These are phyloP conservation scores for Pseudopyricularia cyperi DNA, from an alignment of 2,329 filamentous ascomycete genomes.

Conservation along the genomic window DNA sequence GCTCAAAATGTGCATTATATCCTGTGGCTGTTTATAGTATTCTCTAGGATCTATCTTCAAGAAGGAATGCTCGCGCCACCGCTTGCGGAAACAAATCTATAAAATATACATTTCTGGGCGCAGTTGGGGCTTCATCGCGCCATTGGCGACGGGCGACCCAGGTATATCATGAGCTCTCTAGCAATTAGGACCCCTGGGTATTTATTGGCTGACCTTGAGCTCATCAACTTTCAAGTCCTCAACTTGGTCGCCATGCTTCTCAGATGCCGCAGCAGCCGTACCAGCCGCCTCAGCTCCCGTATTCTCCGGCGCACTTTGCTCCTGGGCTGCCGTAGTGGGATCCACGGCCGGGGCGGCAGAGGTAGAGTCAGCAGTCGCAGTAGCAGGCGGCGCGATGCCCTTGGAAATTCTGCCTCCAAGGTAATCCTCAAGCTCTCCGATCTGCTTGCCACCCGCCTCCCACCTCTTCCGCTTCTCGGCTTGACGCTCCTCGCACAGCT, in stretches of 20 bases:
- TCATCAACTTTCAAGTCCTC: slow-evolving; percentile 12
- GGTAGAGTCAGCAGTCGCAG: neutral
- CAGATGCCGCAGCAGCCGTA: neutral
- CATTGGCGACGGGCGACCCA: no score
- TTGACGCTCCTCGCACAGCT: slow-evolving; percentile 53
- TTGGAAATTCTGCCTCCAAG: slow-evolving; percentile 49
- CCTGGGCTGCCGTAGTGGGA: neutral
- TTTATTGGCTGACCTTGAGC: slow-evolving; percentile 4
- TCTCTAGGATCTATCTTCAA: no score
- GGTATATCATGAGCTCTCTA: neutral
- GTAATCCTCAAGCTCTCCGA: slow-evolving; percentile 82
- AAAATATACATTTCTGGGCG: no score
- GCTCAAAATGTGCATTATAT: no score
- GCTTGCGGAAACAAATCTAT: no score
- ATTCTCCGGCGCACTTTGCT: neutral
- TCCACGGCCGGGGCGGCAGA: neutral
- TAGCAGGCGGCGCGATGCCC: slow-evolving; percentile 5
- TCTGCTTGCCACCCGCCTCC: slow-evolving; percentile 63
- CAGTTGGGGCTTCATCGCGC: no score
- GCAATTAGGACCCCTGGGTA: neutral
- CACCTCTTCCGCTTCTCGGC: slow-evolving; percentile 56
- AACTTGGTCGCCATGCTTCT: slow-evolving; percentile 7
- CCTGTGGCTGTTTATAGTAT: no score
- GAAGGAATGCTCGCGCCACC: no score
- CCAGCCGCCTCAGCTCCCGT: slow-evolving; percentile 2